These are phyloP conservation scores for Stentor roeselii DNA, from an alignment of 73 alveolate genomes.

Conservation along the genomic window DNA sequence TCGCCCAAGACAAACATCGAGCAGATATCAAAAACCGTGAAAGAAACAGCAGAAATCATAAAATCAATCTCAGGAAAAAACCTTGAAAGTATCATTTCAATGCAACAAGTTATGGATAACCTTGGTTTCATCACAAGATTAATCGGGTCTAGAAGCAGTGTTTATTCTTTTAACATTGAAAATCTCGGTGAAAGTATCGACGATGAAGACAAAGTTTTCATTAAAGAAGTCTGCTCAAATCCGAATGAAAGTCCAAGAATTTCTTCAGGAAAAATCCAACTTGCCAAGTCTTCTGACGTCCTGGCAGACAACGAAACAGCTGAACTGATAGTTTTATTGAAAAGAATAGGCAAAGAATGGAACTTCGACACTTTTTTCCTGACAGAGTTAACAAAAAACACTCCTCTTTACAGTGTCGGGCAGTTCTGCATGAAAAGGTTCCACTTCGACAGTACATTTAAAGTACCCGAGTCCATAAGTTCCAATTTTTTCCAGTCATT, in stretches of 20 bases:
- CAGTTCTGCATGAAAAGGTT: neutral
- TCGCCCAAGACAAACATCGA: neutral
- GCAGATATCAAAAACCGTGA: neutral
- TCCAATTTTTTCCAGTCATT: neutral
- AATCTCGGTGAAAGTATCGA: neutral
- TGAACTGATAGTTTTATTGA: neutral
- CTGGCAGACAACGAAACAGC: neutral
- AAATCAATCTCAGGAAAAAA: neutral
- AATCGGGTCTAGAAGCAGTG: neutral
- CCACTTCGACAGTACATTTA: neutral
- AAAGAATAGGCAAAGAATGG: neutral
- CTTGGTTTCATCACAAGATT: neutral
- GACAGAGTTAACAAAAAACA: neutral
- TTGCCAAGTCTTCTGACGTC: neutral
- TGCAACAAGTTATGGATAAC: neutral
- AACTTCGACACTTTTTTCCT: constrained; percentile 20
- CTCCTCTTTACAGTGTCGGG: constrained; percentile 8
- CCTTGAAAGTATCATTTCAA: too few relatives aligned
- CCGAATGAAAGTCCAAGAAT: neutral
- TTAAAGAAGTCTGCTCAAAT: neutral
- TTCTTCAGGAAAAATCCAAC: neutral
- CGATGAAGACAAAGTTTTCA: neutral
- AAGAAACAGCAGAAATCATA: neutral
- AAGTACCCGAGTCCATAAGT: neutral
- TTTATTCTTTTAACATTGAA: neutral